Conservation (phyloP, 2,329 filamentous ascomycete species). For the Apiospora phragmitis region DNA sequence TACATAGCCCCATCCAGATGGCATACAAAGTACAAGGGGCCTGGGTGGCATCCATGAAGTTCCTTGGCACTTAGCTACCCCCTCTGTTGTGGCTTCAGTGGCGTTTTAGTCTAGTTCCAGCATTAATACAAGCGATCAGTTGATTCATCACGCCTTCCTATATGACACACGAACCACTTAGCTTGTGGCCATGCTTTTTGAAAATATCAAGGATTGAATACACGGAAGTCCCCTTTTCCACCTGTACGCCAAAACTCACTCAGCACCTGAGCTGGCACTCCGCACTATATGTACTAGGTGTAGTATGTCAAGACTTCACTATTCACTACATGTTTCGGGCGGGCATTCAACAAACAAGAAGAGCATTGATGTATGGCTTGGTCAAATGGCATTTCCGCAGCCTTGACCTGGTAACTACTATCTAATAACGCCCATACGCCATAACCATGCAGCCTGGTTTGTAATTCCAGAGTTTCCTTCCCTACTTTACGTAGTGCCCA, state of each 20-base stretch:
- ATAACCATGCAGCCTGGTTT: neutral
- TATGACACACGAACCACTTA: neutral
- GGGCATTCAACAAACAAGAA: neutral
- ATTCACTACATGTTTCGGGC: no score
- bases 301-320: no score
- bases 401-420: neutral
- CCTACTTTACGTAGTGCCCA: no score
- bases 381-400: neutral
- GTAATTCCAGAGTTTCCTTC: no score
- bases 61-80: neutral
- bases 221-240: no score
- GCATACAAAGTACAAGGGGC: neutral
- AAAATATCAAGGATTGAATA: neutral
- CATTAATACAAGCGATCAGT: neutral
- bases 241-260: no score
- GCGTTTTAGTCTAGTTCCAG: neutral
- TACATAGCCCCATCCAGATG: neutral
- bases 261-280: no score
- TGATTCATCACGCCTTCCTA: neutral
- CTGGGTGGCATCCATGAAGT: neutral
- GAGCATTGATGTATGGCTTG: neutral
- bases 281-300: no score
- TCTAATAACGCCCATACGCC: neutral
- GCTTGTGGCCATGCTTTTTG: neutral
- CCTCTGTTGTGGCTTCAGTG: neutral